phyloP scores from a whole-genome alignment of 441 rosid genomes.

The Brassica balearica region DNA sequence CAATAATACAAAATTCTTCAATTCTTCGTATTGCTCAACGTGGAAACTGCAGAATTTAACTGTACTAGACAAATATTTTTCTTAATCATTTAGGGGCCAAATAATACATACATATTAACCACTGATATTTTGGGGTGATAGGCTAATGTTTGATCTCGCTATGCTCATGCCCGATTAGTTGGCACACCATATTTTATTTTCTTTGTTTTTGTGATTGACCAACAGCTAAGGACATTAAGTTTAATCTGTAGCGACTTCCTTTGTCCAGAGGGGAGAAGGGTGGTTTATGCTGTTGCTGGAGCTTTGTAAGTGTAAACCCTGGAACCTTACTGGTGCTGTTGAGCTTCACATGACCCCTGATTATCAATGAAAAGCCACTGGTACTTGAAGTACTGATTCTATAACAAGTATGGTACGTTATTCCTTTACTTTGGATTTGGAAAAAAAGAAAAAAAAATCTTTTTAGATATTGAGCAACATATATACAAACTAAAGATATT shows the following conservation, averaged over 20 bases:
- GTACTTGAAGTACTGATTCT: neutral
- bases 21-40: neutral
- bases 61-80: neutral
- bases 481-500: neutral
- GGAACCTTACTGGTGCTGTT: neutral
- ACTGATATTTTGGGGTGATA: neutral
- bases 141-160: no score
- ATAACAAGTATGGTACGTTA: neutral
- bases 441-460: no score
- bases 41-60: neutral
- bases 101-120: neutral
- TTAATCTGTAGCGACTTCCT: no score
- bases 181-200: no score
- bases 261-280: no score
- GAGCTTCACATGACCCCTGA: neutral
- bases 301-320: neutral
- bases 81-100: neutral
- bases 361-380: neutral
- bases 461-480: neutral
- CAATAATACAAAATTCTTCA: conserved; percentile 26
- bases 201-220: no score
- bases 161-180: no score
- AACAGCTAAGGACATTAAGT: no score
- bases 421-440: neutral
- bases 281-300: neutral